A percentile compares a stretch with the other conserved stretches of the same genome.
Conservation (phyloP, 768 basidiomycete genomes). For the Artomyces pyxidatus region DNA sequence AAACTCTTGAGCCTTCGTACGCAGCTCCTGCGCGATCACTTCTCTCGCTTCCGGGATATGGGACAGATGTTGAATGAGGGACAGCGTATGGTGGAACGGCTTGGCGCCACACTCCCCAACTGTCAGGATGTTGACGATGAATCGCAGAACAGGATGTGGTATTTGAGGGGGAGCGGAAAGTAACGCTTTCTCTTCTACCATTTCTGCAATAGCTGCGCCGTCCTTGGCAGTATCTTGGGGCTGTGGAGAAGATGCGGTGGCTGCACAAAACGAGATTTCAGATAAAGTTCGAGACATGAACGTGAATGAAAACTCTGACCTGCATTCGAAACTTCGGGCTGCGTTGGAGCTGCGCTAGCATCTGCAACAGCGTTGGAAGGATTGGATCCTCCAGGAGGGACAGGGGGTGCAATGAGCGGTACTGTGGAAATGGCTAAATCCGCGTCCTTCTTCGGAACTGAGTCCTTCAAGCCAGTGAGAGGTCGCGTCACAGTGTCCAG, state of each 20-base stretch:
- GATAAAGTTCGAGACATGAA: no score
- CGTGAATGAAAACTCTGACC: no score
- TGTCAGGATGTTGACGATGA: slow-evolving; percentile 97
- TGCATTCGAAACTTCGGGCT: slow-evolving; percentile 1
- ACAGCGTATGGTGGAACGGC: slow-evolving; percentile 91
- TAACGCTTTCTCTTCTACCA: slow-evolving; percentile 36
- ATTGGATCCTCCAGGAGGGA: not conserved
- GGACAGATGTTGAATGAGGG: slow-evolving; percentile 89
- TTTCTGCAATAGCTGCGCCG: slow-evolving; percentile 7
- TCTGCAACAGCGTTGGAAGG: slow-evolving; percentile 9
- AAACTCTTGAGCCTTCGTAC: slow-evolving; percentile 79
- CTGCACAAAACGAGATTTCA: no score
- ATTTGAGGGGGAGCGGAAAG: slow-evolving; percentile 76
- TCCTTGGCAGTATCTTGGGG: slow-evolving; percentile 15
- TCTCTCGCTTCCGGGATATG: slow-evolving; percentile 84
- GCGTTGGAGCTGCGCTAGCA: slow-evolving; percentile 10
- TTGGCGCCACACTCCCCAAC: slow-evolving; percentile 92
- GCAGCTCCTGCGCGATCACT: slow-evolving; percentile 82
- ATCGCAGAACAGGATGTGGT: slow-evolving; percentile 73
- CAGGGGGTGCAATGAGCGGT: slow-evolving; percentile 15
- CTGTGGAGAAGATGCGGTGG: no score
- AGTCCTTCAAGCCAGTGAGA: slow-evolving; percentile 54
- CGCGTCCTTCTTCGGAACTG: slow-evolving; percentile 29
- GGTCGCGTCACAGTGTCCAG: slow-evolving; percentile 87
- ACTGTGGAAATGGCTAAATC: not conserved